Conservation (phyloP, 106 monocot genomes). For the Platanthera guangdongensis region DNA sequence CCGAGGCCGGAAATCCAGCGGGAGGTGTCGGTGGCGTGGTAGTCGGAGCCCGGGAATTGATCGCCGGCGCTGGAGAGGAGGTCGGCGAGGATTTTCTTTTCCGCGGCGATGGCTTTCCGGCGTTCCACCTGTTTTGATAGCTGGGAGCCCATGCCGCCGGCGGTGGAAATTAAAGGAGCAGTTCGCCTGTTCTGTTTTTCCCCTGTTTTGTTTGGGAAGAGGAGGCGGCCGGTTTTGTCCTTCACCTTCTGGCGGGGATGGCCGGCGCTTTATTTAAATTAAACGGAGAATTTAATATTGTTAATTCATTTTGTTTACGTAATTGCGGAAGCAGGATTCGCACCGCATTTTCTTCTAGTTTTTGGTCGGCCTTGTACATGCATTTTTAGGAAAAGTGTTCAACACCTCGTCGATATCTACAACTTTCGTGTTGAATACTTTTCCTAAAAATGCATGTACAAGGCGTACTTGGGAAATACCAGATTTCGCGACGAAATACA, state of each 20-base stretch:
- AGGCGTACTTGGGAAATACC: no score
- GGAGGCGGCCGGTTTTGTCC: background rate
- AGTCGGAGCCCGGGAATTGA: slow-evolving; percentile 65
- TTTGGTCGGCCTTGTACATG: no score
- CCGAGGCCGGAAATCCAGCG: slow-evolving; percentile 65
- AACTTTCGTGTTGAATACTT: no score
- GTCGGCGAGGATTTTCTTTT: slow-evolving; percentile 40
- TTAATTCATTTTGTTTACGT: no score
- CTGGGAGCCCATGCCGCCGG: slow-evolving; percentile 46
- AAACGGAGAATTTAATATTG: no score
- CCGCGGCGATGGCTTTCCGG: slow-evolving; percentile 33
- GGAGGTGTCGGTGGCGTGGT: slow-evolving; percentile 51
- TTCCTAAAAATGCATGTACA: no score
- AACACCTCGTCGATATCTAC: no score
- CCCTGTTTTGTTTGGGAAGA: background rate
- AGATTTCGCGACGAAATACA: no score
- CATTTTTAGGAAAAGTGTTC: no score
- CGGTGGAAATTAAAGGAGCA: background rate
- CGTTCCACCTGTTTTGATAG: slow-evolving; percentile 51
- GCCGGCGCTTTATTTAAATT: no score
- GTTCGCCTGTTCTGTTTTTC: background rate
- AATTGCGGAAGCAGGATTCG: no score
- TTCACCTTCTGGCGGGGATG: background rate
- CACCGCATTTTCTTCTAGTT: no score
- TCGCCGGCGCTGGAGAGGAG: slow-evolving; percentile 38